These are phyloP conservation scores for Diaporthe citriasiana DNA, from an alignment of 2,329 filamentous ascomycete genomes.

Conservation along the genomic window DNA sequence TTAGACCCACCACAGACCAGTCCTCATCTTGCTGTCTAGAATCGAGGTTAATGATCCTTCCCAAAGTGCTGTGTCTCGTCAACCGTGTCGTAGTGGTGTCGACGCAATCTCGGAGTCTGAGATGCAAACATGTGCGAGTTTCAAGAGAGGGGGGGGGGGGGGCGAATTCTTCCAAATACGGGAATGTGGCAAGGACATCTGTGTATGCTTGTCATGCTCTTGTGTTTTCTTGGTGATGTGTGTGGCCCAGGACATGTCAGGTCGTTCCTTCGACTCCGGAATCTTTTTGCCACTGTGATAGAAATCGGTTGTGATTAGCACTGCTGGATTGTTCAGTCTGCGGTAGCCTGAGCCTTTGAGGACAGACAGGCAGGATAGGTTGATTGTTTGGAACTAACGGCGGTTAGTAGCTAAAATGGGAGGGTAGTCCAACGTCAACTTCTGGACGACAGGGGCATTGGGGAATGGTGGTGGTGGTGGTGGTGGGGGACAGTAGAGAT, in stretches of 20 bases:
- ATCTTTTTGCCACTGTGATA: conserved; percentile 11
- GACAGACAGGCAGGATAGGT: neutral
- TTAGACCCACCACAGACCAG: neutral
- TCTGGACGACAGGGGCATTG: conserved; percentile 2
- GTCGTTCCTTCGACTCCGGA: conserved; percentile 9
- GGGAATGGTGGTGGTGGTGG: neutral
- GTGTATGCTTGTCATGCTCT: neutral
- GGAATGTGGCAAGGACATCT: neutral
- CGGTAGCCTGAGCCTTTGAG: neutral
- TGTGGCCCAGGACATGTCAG: conserved; percentile 8
- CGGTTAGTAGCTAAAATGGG: neutral
- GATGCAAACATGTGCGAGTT: conserved; percentile 22
- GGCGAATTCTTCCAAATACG: conserved; percentile 21
- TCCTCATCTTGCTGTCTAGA: conserved; percentile 16
- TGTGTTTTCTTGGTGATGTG: neutral
- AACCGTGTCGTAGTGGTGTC: conserved; percentile 7
- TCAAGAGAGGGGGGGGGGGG: neutral
- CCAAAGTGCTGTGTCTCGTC: conserved; percentile 15
- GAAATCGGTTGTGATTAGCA: neutral
- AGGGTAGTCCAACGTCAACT: conserved; percentile 17
- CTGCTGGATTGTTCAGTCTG: neutral
- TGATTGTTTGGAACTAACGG: neutral
- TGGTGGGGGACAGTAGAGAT: neutral
- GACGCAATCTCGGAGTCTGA: neutral
- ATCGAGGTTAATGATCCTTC: conserved; percentile 34